These are phyloP conservation scores for Cercospora sp. DNA, from an alignment of 2,329 filamentous ascomycete species.

Conservation along the genomic window DNA sequence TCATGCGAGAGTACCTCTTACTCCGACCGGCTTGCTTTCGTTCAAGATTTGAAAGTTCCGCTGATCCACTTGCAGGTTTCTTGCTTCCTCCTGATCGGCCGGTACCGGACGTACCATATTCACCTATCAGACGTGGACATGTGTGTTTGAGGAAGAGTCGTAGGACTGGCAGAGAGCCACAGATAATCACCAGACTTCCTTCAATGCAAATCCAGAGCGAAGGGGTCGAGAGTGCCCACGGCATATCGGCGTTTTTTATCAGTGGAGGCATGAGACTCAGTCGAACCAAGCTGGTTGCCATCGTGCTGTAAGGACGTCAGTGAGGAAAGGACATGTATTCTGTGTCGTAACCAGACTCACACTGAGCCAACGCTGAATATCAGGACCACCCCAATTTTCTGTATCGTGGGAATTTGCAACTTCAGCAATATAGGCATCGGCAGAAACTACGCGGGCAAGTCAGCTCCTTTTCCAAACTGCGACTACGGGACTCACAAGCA, in stretches of 20 bases:
- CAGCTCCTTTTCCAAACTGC: not conserved
- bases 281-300: conserved; percentile 22
- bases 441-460: not conserved
- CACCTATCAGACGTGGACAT: conserved; percentile 22
- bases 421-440: conserved; percentile 15
- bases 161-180: conserved; percentile 21
- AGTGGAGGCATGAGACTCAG: conserved; percentile 20
- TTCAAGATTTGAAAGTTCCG: conserved; percentile 23
- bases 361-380: conserved; percentile 24
- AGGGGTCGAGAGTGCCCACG: conserved; percentile 20
- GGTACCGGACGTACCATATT: conserved; percentile 11
- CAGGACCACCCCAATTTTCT: conserved; percentile 16
- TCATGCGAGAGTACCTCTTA: conserved; percentile 16
- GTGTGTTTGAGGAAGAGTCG: conserved; percentile 25
- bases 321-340: too few relatives aligned
- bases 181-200: conserved; percentile 25
- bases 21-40: not conserved
- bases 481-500: conserved; percentile 12
- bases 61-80: not conserved
- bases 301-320: conserved; percentile 11
- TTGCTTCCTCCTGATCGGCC: not conserved
- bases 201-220: conserved; percentile 26
- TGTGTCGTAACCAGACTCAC: too few relatives aligned
- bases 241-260: conserved; percentile 13
- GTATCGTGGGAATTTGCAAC: conserved; percentile 6